These are phyloP conservation scores for Plasmopara viticola DNA, from an alignment of 352 stramenopile species.

Conservation along the genomic window DNA sequence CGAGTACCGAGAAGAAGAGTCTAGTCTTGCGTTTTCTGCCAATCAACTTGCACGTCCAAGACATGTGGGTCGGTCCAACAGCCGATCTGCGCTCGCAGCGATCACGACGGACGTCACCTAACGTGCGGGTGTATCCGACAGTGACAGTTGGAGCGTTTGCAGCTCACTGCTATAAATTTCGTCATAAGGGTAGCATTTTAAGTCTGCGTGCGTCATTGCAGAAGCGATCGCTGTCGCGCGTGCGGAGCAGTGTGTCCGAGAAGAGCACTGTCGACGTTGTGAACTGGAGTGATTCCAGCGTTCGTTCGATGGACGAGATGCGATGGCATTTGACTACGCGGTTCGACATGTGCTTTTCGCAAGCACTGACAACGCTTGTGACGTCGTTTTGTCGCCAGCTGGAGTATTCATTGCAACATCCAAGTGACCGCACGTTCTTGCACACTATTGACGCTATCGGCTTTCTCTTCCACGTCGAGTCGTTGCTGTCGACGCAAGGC, in stretches of 20 bases:
- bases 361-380: conserved; percentile 67
- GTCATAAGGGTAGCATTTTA: conserved; percentile 64
- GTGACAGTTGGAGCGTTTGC: conserved; percentile 77
- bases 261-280: conserved; percentile 22
- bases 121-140: conserved; percentile 59
- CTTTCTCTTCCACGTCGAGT: conserved; percentile 88
- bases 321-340: conserved; percentile 73
- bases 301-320: conserved; percentile 51
- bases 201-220: conserved; percentile 51
- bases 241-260: conserved; percentile 38
- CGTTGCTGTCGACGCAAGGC: conserved; percentile 89
- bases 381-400: conserved; percentile 69
- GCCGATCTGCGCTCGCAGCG: conserved; percentile 59
- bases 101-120: conserved; percentile 48
- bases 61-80: conserved; percentile 77
- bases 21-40: conserved; percentile 63
- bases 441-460: conserved; percentile 57
- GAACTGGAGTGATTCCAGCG: conserved; percentile 53
- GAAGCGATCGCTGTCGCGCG: conserved; percentile 47
- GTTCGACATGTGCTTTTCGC: conserved; percentile 73
- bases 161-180: conserved; percentile 78
- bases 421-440: conserved; percentile 49
- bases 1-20: conserved; percentile 81
- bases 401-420: conserved; percentile 63
- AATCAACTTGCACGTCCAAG: conserved; percentile 80